These are phyloP conservation scores for Bruguiera gymnorhiza DNA, from an alignment of 345 rosid genomes.

Conservation along the genomic window DNA sequence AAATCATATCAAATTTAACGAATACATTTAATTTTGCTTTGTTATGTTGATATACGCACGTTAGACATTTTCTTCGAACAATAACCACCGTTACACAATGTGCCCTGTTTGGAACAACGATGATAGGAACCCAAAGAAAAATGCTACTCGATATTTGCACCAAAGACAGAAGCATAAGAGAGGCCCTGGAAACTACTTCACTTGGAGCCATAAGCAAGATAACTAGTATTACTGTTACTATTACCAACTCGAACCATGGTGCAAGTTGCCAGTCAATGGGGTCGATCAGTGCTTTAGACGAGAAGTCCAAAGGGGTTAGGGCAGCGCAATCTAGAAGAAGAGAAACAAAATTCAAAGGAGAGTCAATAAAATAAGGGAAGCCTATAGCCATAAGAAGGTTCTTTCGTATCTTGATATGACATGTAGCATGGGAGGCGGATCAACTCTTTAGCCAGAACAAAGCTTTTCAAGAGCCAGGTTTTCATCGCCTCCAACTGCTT, in stretches of 20 bases:
- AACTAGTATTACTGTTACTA: too few species aligned
- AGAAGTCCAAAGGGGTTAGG: not conserved
- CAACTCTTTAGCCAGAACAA: constrained; percentile 40
- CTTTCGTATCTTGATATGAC: constrained; percentile 6
- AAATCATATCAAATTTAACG: too few species aligned
- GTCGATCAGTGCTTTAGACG: not conserved
- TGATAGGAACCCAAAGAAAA: too few species aligned
- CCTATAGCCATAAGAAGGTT: not conserved
- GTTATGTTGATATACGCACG: too few species aligned
- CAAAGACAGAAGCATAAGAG: too few species aligned
- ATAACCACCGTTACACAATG: too few species aligned
- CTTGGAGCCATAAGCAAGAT: too few species aligned
- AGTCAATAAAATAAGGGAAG: not conserved
- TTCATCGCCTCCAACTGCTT: constrained; percentile 88
- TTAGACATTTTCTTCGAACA: too few species aligned
- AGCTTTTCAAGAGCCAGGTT: constrained; percentile 93
- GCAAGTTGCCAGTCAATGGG: not conserved
- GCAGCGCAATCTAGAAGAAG: not conserved
- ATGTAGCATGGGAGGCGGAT: not conserved
- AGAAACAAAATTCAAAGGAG: not conserved
- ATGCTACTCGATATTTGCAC: too few species aligned
- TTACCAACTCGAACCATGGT: not conserved
- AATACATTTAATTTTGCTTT: too few species aligned
- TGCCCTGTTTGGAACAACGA: too few species aligned
- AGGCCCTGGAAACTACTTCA: too few species aligned